Conservation (phyloP, 2,329 filamentous ascomycete species). For the Chaetomiaceae sp. region DNA sequence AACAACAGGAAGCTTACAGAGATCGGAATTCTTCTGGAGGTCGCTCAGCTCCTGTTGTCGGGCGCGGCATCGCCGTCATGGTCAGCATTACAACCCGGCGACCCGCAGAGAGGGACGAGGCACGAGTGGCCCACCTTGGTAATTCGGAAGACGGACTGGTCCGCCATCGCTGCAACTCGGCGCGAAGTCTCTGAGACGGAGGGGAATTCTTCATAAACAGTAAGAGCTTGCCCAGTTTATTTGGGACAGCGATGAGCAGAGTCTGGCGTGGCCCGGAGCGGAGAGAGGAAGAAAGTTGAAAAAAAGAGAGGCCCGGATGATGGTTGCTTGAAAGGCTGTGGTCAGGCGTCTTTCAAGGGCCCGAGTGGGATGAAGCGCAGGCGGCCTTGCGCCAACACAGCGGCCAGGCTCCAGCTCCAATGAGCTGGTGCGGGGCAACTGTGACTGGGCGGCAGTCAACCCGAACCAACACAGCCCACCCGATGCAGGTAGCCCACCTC, state of each 20-base stretch:
- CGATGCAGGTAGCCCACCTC: no score
- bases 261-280: neutral
- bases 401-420: constrained; percentile 3
- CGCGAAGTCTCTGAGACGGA: neutral
- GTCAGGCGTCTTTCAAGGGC: no score
- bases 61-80: constrained; percentile 12
- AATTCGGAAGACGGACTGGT: constrained; percentile 84
- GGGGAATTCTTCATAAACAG: constrained; percentile 3
- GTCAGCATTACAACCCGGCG: constrained; percentile 34
- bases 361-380: no score
- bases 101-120: constrained; percentile 12
- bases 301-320: neutral
- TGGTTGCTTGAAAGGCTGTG: neutral
- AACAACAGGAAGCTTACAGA: constrained; percentile 56
- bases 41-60: constrained; percentile 69
- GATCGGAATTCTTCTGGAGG: constrained; percentile 75
- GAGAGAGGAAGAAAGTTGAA: neutral
- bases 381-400: neutral
- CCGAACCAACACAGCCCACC: neutral
- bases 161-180: constrained; percentile 53
- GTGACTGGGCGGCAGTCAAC: neutral
- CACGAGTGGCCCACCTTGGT: constrained; percentile 58
- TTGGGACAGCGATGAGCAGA: neutral
- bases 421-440: neutral
- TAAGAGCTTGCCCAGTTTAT: neutral